phyloP scores from a whole-genome alignment of 176 grass and related monocot species.

The Cenchrus purpureus region DNA sequence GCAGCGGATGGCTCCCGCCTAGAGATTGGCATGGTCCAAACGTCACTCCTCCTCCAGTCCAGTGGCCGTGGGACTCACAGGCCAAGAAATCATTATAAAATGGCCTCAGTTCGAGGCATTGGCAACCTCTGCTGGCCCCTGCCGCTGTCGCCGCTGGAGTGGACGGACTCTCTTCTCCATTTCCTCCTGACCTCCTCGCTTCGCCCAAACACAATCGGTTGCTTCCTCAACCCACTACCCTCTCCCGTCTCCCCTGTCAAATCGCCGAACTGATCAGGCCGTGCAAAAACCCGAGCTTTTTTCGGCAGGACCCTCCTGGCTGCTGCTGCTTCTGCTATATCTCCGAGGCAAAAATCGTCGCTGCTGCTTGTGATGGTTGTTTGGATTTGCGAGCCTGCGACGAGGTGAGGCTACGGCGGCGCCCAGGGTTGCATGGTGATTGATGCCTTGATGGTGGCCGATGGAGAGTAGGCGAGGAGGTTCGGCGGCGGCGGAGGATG shows the following conservation, averaged over 20 bases:
- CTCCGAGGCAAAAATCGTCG: constrained; percentile 20
- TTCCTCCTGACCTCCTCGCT: constrained; percentile 37
- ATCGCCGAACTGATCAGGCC: constrained; percentile 36
- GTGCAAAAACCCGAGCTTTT: constrained; percentile 26
- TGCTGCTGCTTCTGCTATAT: not conserved
- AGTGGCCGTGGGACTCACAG: constrained; percentile 46
- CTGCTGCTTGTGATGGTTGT: constrained; percentile 18
- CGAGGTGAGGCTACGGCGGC: constrained; percentile 16
- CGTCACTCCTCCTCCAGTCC: constrained; percentile 69
- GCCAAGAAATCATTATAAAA: constrained; percentile 52
- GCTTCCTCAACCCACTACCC: constrained; percentile 26
- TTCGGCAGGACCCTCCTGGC: not conserved
- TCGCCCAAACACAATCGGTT: constrained; percentile 32
- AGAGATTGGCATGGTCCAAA: constrained; percentile 87
- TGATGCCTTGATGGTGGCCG: constrained; percentile 53
- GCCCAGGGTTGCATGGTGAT: constrained; percentile 7
- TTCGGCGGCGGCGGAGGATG: constrained; percentile 41
- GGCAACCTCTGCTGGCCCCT: constrained; percentile 29
- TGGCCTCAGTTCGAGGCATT: constrained; percentile 59
- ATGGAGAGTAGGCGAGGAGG: constrained; percentile 64
- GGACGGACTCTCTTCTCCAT: constrained; percentile 38
- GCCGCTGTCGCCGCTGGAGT: constrained; percentile 33
- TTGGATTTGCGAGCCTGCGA: constrained; percentile 9
- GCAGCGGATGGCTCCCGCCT: constrained; percentile 57
- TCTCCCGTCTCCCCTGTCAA: constrained; percentile 25